Conservation (phyloP, 2,329 filamentous ascomycete genomes). For the Zasmidium angulare region DNA sequence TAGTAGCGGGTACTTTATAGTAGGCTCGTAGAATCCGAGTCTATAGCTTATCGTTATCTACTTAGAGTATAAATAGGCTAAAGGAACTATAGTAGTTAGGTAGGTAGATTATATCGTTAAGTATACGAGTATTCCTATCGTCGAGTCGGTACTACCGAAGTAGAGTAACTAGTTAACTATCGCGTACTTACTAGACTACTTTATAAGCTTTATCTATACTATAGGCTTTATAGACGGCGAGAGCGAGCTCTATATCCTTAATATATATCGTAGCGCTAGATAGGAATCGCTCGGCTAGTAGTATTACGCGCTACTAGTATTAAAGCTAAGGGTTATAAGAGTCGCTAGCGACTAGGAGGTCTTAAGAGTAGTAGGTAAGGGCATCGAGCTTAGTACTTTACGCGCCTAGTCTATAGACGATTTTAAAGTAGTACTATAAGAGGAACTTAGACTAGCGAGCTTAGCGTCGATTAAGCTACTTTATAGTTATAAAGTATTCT, state of each 20-base stretch:
- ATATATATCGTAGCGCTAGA: background rate
- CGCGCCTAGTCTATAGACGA: background rate
- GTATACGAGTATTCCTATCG: background rate
- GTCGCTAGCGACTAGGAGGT: background rate
- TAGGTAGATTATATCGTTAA: background rate
- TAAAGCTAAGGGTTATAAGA: too few species aligned
- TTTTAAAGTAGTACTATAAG: background rate
- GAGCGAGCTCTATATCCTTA: background rate
- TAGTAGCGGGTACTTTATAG: background rate
- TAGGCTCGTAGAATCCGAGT: background rate
- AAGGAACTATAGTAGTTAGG: too few species aligned
- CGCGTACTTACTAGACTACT: background rate
- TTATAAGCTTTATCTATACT: background rate
- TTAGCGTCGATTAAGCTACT: too few species aligned
- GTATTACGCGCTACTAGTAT: background rate
- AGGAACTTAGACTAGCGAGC: too few species aligned
- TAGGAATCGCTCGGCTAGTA: background rate
- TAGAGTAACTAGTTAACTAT: background rate
- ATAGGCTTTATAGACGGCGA: background rate
- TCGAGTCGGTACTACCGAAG: background rate
- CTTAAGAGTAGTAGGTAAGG: background rate
- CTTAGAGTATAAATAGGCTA: background rate
- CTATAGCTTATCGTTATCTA: background rate
- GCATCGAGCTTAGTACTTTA: background rate
- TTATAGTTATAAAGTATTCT: too few species aligned